Base-by-base conservation (phyloP, 106 monocot genomes). In the Agapanthus africanus region DNA sequence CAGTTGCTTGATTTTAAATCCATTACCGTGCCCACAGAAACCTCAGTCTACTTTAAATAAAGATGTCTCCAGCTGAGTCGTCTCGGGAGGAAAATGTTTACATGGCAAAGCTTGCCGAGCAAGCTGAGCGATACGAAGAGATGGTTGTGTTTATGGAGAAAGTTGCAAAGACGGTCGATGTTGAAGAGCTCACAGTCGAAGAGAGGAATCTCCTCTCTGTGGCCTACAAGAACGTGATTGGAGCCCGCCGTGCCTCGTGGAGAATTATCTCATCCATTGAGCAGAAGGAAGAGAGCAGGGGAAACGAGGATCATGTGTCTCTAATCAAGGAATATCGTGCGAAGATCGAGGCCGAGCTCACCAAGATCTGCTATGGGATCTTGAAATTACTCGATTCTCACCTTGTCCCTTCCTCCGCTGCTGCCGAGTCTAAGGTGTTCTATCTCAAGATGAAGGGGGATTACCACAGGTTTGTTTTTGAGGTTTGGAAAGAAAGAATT, bases 401-500 rank as follows among this genome's bases (percentile, higher is more conserved):
- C 63, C 78, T 83, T n/a, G 59, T 83, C 38, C 82, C 82, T 7
- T 74, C 82, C 9, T 63, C 82, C 23, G 60, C 61, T 16, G 67
- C 61, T 54, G 82, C 82, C 1, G 82, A 83, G 40, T 78, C 82
- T 1, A 83, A 83, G 69, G 82, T 83, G 47, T 83, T 83, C 49
- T 83, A 83, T 65, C 71, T 74, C 56, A 83, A 83, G 78, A 83
- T 83, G 82, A 83, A 83, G 71, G 82, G 82, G 15, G 82, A 83
- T 67, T 83, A 83, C 51, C 74, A 79, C 78, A 83, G 82, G 82
- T 83, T n/a, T n/a, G n/a, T n/a, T n/a, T n/a, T n/a, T n/a, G n/a
- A n/a, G n/a, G n/a, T n/a, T n/a, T n/a, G n/a, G n/a, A n/a, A 42
- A 31, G 36, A 10, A 19, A 40, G 31, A 37, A 30, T 72, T 26